Evolutionary conservation across 2,329 filamentous ascomycete genomes (phyloP), one percentile per base, ranked within the genome.

Genomic region (Nemania sp.): DNA sequence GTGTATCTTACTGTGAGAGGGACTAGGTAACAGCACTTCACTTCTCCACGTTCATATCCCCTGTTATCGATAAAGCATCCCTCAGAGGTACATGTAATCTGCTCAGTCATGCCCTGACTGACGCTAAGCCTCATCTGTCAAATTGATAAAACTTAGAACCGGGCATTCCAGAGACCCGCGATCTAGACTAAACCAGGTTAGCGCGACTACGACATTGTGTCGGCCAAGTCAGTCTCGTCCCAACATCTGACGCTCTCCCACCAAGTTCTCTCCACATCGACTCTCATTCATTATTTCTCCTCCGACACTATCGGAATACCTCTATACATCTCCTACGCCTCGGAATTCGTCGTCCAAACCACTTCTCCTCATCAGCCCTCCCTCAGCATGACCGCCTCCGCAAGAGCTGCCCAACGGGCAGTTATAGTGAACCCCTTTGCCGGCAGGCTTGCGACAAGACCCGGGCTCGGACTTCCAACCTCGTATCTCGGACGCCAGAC

Each of bases 341-440:
- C 32, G 29, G 50, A 20, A 57, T 12, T 25, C 29, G 34, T 20
- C 7, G 54, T 29, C 42, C 34, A 54, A 45, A 54, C 51, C 46
- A 39, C 4, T 13, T 39, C 34, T 52, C 43, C 34, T 52, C 43
- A 9, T 34, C 54, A 21, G 50, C 54, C 37, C 47, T 47, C 48
- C 45, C 47, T 49, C 20, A 72, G 45, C 66, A 86, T 86, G 83
- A 85, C 83, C 79, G 80, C 82, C 71, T 84, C 83, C 49, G 77
- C 83, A 63, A 80, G 74, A 71, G 79, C 83, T 70, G 83, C 82
- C 75, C 82, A 82, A 62, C 77, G 82, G 78, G 83, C 81, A 62
- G 77, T 81, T 64, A 75, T 80, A 69, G 77, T 81, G 66, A 83
- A 81, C 76, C 80, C 82, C 66, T 79, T 86, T 60, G 54, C 69